These are phyloP conservation scores for Aspergillus sparsus DNA, from an alignment of 495 filamentous ascomycete genomes.

Conservation along the genomic window DNA sequence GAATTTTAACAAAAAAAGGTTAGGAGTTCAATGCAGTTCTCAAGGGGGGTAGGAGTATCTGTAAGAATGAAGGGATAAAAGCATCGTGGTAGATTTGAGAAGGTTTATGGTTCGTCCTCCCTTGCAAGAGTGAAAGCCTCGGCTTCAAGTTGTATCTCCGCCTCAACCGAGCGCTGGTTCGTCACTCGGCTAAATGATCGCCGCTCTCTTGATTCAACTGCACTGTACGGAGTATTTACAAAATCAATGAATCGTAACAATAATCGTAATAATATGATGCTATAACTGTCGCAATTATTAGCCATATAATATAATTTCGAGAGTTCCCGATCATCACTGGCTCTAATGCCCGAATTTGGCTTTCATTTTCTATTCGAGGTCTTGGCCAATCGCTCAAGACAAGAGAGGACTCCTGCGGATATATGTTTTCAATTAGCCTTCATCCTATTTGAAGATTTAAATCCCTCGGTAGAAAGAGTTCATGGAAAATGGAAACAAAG, in stretches of 20 bases:
- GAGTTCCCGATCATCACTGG: too few relatives aligned
- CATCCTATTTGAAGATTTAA: conserved; percentile 3
- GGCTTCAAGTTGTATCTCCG: not conserved
- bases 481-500: conserved; percentile 9
- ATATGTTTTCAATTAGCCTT: conserved; percentile 5
- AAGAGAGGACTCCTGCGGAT: conserved; percentile 19
- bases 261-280: not conserved
- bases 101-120: not conserved
- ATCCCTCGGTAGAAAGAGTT: conserved; percentile 1
- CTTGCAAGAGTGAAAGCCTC: not conserved
- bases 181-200: not conserved
- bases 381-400: conserved; percentile 16
- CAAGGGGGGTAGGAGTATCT: not conserved
- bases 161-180: not conserved
- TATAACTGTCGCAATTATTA: not conserved
- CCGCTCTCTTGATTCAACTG: not conserved
- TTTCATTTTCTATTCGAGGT: not conserved
- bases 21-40: not conserved
- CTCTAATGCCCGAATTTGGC: not conserved
- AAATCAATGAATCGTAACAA: not conserved
- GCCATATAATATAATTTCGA: too few relatives aligned
- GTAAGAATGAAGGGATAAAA: not conserved
- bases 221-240: not conserved
- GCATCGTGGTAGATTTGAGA: not conserved
- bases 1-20: not conserved